A percentile compares a stretch with the other conserved stretches of the same genome.
phyloP scores from a whole-genome alignment of 2,329 filamentous ascomycete species.

The Tolypocladium capitatum region DNA sequence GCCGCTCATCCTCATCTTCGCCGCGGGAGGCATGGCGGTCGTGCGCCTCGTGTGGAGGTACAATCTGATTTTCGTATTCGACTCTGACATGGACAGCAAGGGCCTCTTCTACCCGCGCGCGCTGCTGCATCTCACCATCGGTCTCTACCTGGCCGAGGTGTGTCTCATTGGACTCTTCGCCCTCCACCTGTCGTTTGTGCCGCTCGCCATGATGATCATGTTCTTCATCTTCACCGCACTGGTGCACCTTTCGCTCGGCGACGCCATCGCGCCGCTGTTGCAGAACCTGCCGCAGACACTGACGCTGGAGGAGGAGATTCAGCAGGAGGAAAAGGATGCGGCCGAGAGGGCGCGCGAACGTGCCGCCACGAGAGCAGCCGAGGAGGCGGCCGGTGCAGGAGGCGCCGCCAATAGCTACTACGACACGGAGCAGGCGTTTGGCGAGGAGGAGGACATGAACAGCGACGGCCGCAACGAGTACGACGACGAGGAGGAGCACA shows the following conservation, averaged over 20 bases:
- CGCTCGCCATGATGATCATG: constrained; percentile 61
- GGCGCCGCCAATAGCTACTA: constrained; percentile 23
- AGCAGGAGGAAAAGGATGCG: constrained; percentile 33
- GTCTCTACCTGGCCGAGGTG: constrained; percentile 69
- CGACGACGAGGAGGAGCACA: constrained; percentile 13
- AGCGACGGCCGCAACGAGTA: constrained; percentile 17
- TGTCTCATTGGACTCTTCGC: constrained; percentile 79
- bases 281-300: constrained; percentile 69
- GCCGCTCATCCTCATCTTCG: constrained; percentile 72
- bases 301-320: constrained; percentile 37
- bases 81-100: constrained; percentile 73
- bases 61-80: constrained; percentile 78
- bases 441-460: constrained; percentile 15
- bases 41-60: constrained; percentile 86
- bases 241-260: constrained; percentile 61
- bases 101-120: constrained; percentile 80
- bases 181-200: constrained; percentile 52
- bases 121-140: constrained; percentile 71
- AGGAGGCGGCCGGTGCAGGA: constrained; percentile 3
- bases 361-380: constrained; percentile 10
- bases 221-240: constrained; percentile 64
- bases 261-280: constrained; percentile 62
- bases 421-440: constrained; percentile 20
- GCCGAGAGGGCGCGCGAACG: constrained; percentile 14
- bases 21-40: constrained; percentile 60